These are phyloP conservation scores for Suhomyces sp. DNA, from an alignment of 805 yeast genomes.

Conservation along the genomic window DNA sequence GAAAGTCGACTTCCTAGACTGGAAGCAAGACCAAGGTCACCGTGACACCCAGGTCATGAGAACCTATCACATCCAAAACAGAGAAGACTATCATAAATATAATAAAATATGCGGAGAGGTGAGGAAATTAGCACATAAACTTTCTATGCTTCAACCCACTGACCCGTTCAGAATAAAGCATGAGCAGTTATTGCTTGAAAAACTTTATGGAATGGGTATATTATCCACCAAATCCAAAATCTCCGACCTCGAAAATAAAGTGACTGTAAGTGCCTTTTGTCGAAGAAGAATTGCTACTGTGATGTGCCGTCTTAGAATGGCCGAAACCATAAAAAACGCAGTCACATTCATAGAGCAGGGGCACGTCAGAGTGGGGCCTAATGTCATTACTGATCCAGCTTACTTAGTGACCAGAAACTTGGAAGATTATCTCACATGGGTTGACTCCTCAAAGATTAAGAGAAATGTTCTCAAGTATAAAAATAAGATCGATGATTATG, in stretches of 20 bases:
- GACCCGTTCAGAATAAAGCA: conserved; percentile 88
- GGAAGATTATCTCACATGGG: conserved; percentile 98
- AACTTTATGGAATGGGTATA: conserved; percentile 84
- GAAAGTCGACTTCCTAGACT: conserved; percentile 94
- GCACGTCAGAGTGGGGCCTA: conserved; percentile 95
- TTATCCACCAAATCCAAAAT: conserved; percentile 85
- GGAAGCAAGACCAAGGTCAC: conserved; percentile 96
- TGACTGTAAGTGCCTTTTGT: conserved; percentile 89
- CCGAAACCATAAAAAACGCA: conserved; percentile 84
- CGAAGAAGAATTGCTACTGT: conserved; percentile 91
- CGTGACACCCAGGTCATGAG: conserved; percentile 97
- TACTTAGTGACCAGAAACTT: conserved; percentile 86
- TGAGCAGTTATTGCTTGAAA: conserved; percentile 83
- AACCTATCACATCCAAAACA: conserved; percentile 85
- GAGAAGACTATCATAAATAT: conserved; percentile 94
- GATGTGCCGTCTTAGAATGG: conserved; percentile 93
- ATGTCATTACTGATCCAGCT: conserved; percentile 93
- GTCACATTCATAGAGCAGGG: conserved; percentile 94
- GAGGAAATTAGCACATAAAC: conserved; percentile 79
- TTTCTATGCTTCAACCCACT: conserved; percentile 79
- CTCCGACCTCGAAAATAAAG: conserved; percentile 85
- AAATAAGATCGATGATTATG: conserved; percentile 64
- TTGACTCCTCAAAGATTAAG: conserved; percentile 92
- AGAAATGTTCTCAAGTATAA: conserved; percentile 83
- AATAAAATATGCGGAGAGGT: conserved; percentile 91